Evolutionary conservation across 106 monocot species (phyloP).

Genomic region (Acorus calamus): DNA sequence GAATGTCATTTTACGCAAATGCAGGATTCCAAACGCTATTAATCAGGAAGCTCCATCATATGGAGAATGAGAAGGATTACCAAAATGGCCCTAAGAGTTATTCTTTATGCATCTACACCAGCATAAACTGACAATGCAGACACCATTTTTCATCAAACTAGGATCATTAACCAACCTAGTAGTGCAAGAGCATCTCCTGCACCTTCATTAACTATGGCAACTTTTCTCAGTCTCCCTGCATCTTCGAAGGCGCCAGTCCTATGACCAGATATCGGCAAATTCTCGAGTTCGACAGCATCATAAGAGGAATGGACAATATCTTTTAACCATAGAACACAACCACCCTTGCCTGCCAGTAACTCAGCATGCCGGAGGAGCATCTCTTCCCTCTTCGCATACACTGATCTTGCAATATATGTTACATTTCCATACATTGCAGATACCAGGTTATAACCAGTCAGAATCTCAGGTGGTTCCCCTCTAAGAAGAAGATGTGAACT

Average conservation of each 20-base stretch:
- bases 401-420: slow-evolving; percentile 32
- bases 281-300: not conserved
- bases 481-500: slow-evolving; percentile 59
- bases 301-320: slow-evolving; percentile 19
- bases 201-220: slow-evolving; percentile 68
- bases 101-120: too few species aligned
- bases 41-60: too few species aligned
- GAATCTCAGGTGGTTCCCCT: slow-evolving; percentile 57
- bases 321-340: slow-evolving; percentile 29
- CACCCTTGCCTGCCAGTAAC: slow-evolving; percentile 18
- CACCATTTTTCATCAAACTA: not conserved
- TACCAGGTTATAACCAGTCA: slow-evolving; percentile 66
- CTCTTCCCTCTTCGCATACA: slow-evolving; percentile 46
- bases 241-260: not conserved
- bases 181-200: slow-evolving; percentile 38
- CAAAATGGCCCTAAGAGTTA: too few species aligned
- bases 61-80: too few species aligned
- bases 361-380: slow-evolving; percentile 47
- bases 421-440: slow-evolving; percentile 59
- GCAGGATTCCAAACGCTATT: too few species aligned
- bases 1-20: too few species aligned
- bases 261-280: too few species aligned
- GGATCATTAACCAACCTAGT: slow-evolving; percentile 31
- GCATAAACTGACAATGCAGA: too few species aligned
- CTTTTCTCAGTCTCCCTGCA: slow-evolving; percentile 18